These are phyloP conservation scores for Lathyrus aphaca DNA, from an alignment of 306 rosid genomes.

Conservation along the genomic window DNA sequence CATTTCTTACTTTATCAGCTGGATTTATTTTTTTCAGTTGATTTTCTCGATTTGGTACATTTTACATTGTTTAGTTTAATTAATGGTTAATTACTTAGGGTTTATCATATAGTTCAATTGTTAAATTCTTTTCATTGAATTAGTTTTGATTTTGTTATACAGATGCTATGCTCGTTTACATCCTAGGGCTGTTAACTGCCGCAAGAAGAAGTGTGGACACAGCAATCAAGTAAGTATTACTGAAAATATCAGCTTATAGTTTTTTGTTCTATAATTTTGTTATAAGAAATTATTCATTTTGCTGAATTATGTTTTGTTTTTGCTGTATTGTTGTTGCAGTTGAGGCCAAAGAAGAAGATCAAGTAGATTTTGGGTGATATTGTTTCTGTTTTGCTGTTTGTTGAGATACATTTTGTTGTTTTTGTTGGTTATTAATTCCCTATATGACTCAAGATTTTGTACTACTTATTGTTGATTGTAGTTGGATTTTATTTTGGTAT, in stretches of 20 bases:
- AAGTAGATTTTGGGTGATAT: conserved; percentile 49
- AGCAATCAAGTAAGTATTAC: conserved; percentile 64
- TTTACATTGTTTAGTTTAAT: neutral
- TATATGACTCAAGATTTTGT: neutral
- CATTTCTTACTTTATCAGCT: conserved; percentile 71
- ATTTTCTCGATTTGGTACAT: conserved; percentile 56
- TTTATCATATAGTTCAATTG: neutral
- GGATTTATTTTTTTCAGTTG: conserved; percentile 49
- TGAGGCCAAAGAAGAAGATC: conserved; percentile 96
- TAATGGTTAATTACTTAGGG: neutral
- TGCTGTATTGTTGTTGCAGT: conserved; percentile 43
- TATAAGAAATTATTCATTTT: rapidly evolving
- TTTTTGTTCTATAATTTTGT: neutral
- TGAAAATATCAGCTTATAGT: too few relatives aligned
- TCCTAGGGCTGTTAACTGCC: conserved; percentile 82
- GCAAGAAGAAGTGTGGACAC: conserved; percentile 85
- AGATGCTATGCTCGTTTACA: conserved; percentile 86
- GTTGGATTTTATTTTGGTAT: neutral
- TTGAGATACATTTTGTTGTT: neutral
- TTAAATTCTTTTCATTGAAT: rapidly evolving
- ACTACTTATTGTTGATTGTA: neutral
- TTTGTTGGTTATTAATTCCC: neutral
- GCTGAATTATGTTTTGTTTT: neutral
- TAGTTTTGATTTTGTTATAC: neutral
- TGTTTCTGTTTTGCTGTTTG: neutral